Evolutionary conservation across 1,284 basidiomycete species (phyloP).

Genomic region (Hymenochaete sp.): DNA sequence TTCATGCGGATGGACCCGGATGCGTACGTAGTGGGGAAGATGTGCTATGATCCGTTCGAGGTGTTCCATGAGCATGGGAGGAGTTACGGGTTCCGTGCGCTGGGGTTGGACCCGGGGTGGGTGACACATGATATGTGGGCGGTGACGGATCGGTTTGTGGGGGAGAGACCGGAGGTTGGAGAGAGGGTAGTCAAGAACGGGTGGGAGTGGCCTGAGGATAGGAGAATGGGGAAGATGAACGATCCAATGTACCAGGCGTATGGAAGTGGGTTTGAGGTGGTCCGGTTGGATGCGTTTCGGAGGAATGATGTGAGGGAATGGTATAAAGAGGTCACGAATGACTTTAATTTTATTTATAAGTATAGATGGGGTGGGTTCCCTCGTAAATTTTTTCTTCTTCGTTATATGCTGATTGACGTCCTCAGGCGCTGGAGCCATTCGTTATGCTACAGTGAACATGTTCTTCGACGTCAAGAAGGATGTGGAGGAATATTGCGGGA

Average conservation of each 20-base stretch:
- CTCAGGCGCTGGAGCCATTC: conserved; percentile 15
- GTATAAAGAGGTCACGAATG: conserved; percentile 16
- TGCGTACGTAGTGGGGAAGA: conserved; percentile 14
- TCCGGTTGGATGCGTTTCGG: conserved; percentile 14
- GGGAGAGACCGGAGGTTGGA: conserved; percentile 5
- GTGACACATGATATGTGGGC: conserved; percentile 15
- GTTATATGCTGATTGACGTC: neutral
- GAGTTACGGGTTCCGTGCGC: conserved; percentile 9
- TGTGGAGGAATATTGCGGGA: conserved; percentile 16
- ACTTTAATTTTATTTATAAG: conserved; percentile 17
- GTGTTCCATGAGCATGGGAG: conserved; percentile 16
- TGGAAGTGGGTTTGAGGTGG: conserved; percentile 16
- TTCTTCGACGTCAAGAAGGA: conserved; percentile 15
- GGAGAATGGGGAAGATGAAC: conserved; percentile 7
- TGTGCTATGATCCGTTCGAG: conserved; percentile 20
- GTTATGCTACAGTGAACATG: conserved; percentile 15
- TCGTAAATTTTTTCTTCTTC: neutral
- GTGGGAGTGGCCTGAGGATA: conserved; percentile 13
- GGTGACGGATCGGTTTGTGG: conserved; percentile 13
- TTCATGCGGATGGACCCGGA: conserved; percentile 20
- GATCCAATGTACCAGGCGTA: conserved; percentile 12
- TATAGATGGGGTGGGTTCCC: conserved; percentile 18
- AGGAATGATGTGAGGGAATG: conserved; percentile 15
- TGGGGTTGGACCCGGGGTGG: conserved; percentile 13
- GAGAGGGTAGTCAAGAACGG: conserved; percentile 5